Evolutionary conservation across 1,284 basidiomycete species (phyloP), one percentile per base, ranked within the genome.

Genomic region (Boletus mariae): DNA sequence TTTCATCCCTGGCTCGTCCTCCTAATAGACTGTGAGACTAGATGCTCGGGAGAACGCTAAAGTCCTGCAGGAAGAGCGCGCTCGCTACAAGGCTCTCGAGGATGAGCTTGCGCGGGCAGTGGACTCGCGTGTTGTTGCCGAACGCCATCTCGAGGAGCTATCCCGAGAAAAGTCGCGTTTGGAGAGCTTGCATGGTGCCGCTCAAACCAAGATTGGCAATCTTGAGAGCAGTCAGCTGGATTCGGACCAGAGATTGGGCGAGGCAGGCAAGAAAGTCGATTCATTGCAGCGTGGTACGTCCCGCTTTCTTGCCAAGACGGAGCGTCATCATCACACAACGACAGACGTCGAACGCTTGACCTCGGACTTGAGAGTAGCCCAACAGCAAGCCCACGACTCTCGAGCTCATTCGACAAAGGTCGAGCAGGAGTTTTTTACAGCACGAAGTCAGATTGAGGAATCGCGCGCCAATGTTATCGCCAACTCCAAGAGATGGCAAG

Each of bases 121-220:
- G 34, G 55, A 57, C 20, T 56, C 55, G 9, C 44, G 45, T 51
- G 35, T 23, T 4, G 45, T 26, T 9, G 47, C 49, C n/a, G 53
- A 56, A 5, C 60, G 50, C 44, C 64, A 31, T 9, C 28, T 56
- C 1, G 60, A 57, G 11, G 59, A 55, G n/a, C 47, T 67, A 10
- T 63, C 57, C 11, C 56, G 54, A 65, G 67, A 69, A 59, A 56
- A 65, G 35, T 65, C 59, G 31, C 62, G 63, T 25, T 31, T 68
- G 12, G 68, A 74, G 52, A 54, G 54, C 10, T 57, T 59, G 2
- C 58, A 76, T 11, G 32, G n/a, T 6, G 51, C 29, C 4, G 55
- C 57, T 41, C 55, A 49, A 43, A 48, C 51, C 28, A 58, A 57
- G 55, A 58, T 66, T 31, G 51, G 54, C n/a, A 37, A 35, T 17